Percentiles rank a stretch among this genome's conserved stretches.
These are phyloP conservation scores for Blastomyces parvus DNA, from an alignment of 2,329 filamentous ascomycete genomes.

Conservation along the genomic window DNA sequence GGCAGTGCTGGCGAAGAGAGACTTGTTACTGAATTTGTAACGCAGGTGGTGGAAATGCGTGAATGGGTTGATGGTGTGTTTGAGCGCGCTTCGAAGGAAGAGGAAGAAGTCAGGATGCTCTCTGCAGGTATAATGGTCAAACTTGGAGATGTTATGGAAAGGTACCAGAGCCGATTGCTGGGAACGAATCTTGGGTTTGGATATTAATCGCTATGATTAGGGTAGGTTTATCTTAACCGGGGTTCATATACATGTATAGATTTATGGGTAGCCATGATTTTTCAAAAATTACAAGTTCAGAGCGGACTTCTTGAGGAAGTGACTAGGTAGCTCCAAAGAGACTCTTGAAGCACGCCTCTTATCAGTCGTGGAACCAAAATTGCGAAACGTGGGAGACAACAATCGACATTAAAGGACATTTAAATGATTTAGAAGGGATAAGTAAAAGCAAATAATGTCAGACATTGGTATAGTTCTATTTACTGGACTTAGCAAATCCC, in stretches of 20 bases:
- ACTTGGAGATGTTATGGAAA: constrained; percentile 70
- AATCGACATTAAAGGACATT: neutral
- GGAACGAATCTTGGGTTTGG: constrained; percentile 51
- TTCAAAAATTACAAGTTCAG: neutral
- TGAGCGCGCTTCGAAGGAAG: constrained; percentile 41
- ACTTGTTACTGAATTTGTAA: constrained; percentile 63
- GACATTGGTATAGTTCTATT: neutral
- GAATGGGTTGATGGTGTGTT: constrained; percentile 79
- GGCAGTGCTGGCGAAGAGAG: constrained; percentile 49
- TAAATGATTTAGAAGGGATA: neutral
- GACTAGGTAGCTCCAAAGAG: neutral
- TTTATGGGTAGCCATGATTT: neutral
- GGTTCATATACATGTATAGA: neutral
- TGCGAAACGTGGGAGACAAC: neutral
- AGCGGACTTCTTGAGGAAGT: neutral
- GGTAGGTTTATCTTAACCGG: neutral
- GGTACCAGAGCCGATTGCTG: constrained; percentile 66
- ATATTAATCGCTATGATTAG: constrained; percentile 21
- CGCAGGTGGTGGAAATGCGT: constrained; percentile 72
- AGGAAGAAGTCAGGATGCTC: constrained; percentile 41
- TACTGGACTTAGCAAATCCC: constrained; percentile 36
- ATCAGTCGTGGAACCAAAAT: neutral
- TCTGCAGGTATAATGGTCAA: constrained; percentile 75
- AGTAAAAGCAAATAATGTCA: neutral
- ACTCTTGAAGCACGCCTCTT: neutral